phyloP scores from a whole-genome alignment of 768 basidiomycete genomes.

The Tricholoma flavovirens region DNA sequence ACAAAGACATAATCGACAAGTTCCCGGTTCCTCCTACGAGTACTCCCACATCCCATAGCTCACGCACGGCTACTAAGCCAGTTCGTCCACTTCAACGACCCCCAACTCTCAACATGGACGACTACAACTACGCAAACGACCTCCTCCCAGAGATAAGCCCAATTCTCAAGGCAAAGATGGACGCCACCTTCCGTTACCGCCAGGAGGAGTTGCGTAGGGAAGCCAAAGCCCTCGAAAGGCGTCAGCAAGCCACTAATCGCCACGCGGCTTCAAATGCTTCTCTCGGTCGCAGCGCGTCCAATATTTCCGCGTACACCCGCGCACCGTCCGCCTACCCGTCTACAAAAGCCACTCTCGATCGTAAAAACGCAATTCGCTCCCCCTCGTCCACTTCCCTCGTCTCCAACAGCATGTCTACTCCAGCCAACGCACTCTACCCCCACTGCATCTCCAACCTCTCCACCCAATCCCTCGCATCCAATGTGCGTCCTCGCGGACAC shows the following conservation, averaged over 20 bases:
- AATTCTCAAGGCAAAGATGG: constrained; percentile 8
- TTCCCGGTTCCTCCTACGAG: constrained; percentile 10
- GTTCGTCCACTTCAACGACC: constrained; percentile 4
- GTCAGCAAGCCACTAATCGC: not conserved
- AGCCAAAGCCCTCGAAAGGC: not conserved
- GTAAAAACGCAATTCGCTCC: not conserved
- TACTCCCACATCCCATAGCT: not conserved
- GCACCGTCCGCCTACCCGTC: not conserved
- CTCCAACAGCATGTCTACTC: not conserved
- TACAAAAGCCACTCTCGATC: not conserved
- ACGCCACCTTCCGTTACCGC: not conserved
- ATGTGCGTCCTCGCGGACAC: constrained; percentile 4
- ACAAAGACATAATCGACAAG: constrained; percentile 8
- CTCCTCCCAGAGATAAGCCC: constrained; percentile 8
- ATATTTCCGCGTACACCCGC: not conserved
- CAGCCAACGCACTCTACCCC: not conserved
- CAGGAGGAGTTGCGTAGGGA: not conserved
- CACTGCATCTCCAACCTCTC: constrained; percentile 9
- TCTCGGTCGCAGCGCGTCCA: constrained; percentile 8
- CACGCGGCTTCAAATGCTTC: not conserved
- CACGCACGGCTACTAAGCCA: not conserved
- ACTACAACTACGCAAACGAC: not conserved
- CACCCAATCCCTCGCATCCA: constrained; percentile 7
- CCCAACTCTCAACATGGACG: constrained; percentile 6
- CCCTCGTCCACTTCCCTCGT: not conserved